A percentile compares a stretch with the other conserved stretches of the same genome.
Evolutionary conservation across 495 filamentous ascomycete genomes (phyloP).

Genomic region (Aspergillus ellipticus): DNA sequence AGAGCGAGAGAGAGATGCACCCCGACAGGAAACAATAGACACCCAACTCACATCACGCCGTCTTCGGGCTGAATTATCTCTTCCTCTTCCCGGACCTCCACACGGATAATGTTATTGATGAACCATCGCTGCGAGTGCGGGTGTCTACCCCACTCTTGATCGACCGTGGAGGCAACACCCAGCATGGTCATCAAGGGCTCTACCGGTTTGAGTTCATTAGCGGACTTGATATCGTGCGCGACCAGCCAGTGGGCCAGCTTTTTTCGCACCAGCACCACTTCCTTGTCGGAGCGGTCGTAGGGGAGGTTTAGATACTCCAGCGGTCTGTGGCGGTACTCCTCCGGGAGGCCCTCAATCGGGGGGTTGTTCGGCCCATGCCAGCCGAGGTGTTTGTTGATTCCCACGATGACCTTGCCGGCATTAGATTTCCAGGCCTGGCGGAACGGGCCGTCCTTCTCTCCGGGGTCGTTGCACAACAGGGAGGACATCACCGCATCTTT

Average conservation of each 20-base stretch:
- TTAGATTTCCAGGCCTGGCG: constrained; percentile 18
- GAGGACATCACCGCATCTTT: constrained; percentile 25
- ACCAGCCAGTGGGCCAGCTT: constrained; percentile 26
- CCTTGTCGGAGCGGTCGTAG: too few relatives aligned
- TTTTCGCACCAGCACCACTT: too few relatives aligned
- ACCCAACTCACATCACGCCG: too few relatives aligned
- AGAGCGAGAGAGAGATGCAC: too few relatives aligned
- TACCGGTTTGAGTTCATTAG: too few relatives aligned
- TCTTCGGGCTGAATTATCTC: too few relatives aligned
- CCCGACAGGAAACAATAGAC: too few relatives aligned
- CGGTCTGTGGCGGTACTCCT: constrained; percentile 29
- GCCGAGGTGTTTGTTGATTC: constrained; percentile 25
- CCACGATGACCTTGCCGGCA: constrained; percentile 40
- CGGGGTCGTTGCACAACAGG: constrained; percentile 22
- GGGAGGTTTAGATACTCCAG: constrained; percentile 24
- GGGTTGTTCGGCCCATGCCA: constrained; percentile 3
- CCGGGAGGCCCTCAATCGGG: constrained; percentile 21
- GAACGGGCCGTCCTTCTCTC: constrained; percentile 3
- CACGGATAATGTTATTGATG: too few relatives aligned
- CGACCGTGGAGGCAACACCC: constrained; percentile 17
- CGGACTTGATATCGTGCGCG: constrained; percentile 28
- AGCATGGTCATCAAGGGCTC: constrained; percentile 35
- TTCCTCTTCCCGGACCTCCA: too few relatives aligned
- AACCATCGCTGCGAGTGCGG: too few relatives aligned
- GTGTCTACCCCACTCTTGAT: too few relatives aligned